phyloP scores from a whole-genome alignment of 139 green algal genomes.

The Coccomyxa sp. region DNA sequence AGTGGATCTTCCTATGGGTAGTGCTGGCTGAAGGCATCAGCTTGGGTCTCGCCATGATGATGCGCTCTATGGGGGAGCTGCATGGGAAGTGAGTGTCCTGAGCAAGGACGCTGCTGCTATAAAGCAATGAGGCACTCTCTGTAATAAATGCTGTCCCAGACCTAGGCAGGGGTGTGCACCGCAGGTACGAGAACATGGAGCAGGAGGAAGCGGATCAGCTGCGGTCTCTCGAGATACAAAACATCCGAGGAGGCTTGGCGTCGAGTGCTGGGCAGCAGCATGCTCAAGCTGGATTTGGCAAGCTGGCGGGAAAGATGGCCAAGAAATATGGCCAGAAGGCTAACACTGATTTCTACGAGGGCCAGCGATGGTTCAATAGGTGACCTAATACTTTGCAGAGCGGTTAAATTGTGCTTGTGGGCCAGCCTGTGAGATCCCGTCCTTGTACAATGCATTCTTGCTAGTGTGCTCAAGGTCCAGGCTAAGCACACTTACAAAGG shows the following conservation, averaged over 20 bases:
- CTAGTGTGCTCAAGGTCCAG: too few species aligned
- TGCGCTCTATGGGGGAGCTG: conserved; percentile 1
- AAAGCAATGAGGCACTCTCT: background rate
- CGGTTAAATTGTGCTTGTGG: too few species aligned
- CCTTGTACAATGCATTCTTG: too few species aligned
- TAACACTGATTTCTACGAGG: background rate
- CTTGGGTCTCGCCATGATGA: background rate
- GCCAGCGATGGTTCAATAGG: background rate
- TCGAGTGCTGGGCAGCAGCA: background rate
- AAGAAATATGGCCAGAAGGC: conserved; percentile 3
- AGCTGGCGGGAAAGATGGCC: background rate
- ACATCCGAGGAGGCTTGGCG: background rate
- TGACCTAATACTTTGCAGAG: too few species aligned
- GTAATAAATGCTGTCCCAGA: background rate
- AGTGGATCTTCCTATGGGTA: conserved; percentile 10
- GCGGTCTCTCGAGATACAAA: conserved; percentile 1
- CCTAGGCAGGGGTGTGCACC: background rate
- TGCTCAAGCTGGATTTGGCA: background rate
- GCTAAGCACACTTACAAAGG: too few species aligned
- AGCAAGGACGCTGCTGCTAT: background rate
- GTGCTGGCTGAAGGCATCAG: background rate
- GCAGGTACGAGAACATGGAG: conserved; percentile 1
- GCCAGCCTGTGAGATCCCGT: too few species aligned
- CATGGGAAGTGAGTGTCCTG: background rate
- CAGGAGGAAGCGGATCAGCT: background rate